phyloP scores from a whole-genome alignment of 305 asterid genomes.

The Fraxinus xanthoxyloides region DNA sequence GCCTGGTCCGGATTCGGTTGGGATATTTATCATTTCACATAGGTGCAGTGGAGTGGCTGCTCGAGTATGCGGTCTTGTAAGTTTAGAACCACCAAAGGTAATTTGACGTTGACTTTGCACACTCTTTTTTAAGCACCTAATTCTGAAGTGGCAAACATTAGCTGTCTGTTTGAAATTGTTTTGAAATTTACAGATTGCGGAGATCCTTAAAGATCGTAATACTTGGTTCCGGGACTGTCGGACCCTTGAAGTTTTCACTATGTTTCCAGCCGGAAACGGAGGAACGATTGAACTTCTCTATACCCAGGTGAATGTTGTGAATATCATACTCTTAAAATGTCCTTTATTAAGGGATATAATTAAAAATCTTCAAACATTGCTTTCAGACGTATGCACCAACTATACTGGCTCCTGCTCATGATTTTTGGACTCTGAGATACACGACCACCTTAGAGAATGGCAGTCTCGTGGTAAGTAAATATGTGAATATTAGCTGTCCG shows the following conservation, averaged over 20 bases:
- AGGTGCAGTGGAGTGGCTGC: slow-evolving; percentile 96
- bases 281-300: slow-evolving; percentile 84
- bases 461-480: slow-evolving; percentile 75
- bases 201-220: slow-evolving; percentile 89
- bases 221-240: slow-evolving; percentile 95
- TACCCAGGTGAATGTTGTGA: slow-evolving; percentile 57
- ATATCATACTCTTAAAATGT: background rate
- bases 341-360: background rate
- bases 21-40: slow-evolving; percentile 92
- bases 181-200: slow-evolving; percentile 58
- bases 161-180: background rate
- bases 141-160: background rate
- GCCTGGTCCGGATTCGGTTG: slow-evolving; percentile 99
- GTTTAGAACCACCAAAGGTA: slow-evolving; percentile 91
- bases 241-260: slow-evolving; percentile 78
- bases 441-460: slow-evolving; percentile 81
- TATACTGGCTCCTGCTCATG: slow-evolving; percentile 87
- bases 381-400: slow-evolving; percentile 91
- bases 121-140: background rate
- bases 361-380: background rate
- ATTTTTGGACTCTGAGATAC: slow-evolving; percentile 96
- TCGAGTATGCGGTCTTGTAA: slow-evolving; percentile 96
- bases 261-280: slow-evolving; percentile 84
- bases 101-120: background rate
- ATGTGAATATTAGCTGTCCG: background rate